These are phyloP conservation scores for Rosa lucieae DNA, from an alignment of 306 rosid genomes.

Conservation along the genomic window DNA sequence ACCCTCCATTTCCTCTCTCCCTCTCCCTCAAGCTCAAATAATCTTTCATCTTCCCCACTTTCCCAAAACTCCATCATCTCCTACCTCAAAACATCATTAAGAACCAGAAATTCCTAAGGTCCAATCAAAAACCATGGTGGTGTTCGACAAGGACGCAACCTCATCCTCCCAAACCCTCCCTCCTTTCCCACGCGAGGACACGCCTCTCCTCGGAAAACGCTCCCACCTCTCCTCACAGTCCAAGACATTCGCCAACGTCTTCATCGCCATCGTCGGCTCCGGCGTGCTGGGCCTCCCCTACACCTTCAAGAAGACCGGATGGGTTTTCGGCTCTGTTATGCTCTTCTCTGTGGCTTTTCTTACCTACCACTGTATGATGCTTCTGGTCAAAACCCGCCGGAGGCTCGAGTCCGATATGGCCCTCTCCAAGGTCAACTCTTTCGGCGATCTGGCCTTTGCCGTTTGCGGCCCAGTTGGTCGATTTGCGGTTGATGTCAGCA, in stretches of 20 bases:
- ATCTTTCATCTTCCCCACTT: not conserved
- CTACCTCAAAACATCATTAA: not conserved
- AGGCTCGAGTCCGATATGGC: constrained; percentile 44
- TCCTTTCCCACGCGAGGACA: constrained; percentile 46
- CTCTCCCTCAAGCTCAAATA: no score
- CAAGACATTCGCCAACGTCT: constrained; percentile 69
- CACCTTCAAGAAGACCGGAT: constrained; percentile 64
- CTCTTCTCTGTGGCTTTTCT: constrained; percentile 50
- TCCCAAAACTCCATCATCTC: not conserved
- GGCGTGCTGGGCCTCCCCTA: constrained; percentile 78
- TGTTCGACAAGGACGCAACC: constrained; percentile 38
- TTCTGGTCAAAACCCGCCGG: constrained; percentile 60
- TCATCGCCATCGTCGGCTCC: constrained; percentile 68
- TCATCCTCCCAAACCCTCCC: constrained; percentile 49
- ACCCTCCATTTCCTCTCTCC: not conserved
- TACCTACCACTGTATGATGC: constrained; percentile 78
- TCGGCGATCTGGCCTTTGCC: constrained; percentile 65
- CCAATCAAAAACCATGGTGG: constrained; percentile 32
- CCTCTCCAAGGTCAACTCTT: constrained; percentile 49
- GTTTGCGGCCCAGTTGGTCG: constrained; percentile 56
- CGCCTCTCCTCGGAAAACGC: constrained; percentile 48
- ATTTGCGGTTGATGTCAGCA: constrained; percentile 55
- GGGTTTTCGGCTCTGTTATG: constrained; percentile 52
- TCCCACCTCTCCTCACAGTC: constrained; percentile 46
- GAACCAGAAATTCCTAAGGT: not conserved